Evolutionary conservation across 2,329 filamentous ascomycete genomes (phyloP), one percentile per base, ranked within the genome.

Genomic region (Xylariaceae sp.): DNA sequence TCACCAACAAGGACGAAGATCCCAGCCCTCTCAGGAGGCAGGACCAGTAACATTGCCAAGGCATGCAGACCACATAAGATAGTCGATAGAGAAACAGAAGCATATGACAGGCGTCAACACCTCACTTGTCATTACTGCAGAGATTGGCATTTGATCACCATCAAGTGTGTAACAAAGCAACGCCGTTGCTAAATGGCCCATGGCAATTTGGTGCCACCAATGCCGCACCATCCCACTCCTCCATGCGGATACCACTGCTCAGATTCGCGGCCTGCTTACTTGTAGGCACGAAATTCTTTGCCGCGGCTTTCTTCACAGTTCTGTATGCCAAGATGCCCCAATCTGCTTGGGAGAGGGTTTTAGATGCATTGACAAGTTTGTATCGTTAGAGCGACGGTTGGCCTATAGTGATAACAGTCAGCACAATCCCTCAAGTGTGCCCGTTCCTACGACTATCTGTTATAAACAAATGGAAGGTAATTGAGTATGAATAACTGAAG

Each of bases 121-220:
- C n/a, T 21, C 30, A 23, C 54, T 50, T 39, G 30, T 29, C 50
- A 26, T 18, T 6, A 7, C 29, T 7, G 33, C 48, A 36, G 20
- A 37, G 35, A 33, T 46, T 46, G 43, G 44, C 33, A 43, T 39
- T 36, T 8, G 24, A 50, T 57, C 42, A 50, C 45, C 30, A 18
- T 40, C 21, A 23, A 27, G 15, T 37, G 39, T 53, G 50, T 35
- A 44, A 45, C 46, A 18, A 44, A 32, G 23, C 24, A 43, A 27
- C 11, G 40, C 24, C 13, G 7, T 40, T 26, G 16, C 29, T 35
- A 15, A 6, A 16, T 18, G 29, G 40, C 21, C 39, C 37, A 29
- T 39, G 6, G 11, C 36, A 7, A 24, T 20, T 42, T 48, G 16
- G 26, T 29, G 21, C 35, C 21, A 6, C 18, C 37, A n/a, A 27